Percentiles rank a stretch among this genome's conserved stretches.
phyloP scores from a whole-genome alignment of 371 early-diverging fungal genomes.

The Apophysomyces elegans region DNA sequence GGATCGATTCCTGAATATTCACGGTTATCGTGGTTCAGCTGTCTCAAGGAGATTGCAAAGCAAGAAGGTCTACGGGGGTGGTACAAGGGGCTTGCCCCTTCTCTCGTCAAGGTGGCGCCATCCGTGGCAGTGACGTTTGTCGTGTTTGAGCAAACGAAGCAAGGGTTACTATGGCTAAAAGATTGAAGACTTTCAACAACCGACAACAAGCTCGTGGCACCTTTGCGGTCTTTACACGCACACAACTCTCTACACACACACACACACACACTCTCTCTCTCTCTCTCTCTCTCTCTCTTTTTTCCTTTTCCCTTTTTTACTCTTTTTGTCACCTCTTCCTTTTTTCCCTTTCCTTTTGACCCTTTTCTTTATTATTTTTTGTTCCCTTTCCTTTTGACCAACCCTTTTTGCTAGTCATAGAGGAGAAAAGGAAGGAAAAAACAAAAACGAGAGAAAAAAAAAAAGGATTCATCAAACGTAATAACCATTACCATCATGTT shows the following conservation, averaged over 20 bases:
- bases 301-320: constrained; percentile 1
- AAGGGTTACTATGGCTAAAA: background rate
- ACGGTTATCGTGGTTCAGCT: constrained; percentile 51
- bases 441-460: background rate
- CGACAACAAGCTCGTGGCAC: constrained; percentile 8
- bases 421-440: background rate
- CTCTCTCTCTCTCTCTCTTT: background rate
- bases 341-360: background rate
- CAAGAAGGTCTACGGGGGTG: constrained; percentile 83
- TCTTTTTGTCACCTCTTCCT: background rate
- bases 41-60: constrained; percentile 63
- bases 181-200: background rate
- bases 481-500: background rate
- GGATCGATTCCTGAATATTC: constrained; percentile 56
- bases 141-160: constrained; percentile 68
- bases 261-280: too few species aligned
- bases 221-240: background rate
- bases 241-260: too few species aligned
- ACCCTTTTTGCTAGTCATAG: background rate
- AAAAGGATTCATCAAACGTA: constrained; percentile 8
- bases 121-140: constrained; percentile 87
- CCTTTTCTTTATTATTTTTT: background rate
- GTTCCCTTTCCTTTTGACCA: background rate
- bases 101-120: constrained; percentile 87
- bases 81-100: constrained; percentile 87